Evolutionary conservation across 768 basidiomycete genomes (phyloP).

Genomic region (Leucosporidium creatinivorum): DNA sequence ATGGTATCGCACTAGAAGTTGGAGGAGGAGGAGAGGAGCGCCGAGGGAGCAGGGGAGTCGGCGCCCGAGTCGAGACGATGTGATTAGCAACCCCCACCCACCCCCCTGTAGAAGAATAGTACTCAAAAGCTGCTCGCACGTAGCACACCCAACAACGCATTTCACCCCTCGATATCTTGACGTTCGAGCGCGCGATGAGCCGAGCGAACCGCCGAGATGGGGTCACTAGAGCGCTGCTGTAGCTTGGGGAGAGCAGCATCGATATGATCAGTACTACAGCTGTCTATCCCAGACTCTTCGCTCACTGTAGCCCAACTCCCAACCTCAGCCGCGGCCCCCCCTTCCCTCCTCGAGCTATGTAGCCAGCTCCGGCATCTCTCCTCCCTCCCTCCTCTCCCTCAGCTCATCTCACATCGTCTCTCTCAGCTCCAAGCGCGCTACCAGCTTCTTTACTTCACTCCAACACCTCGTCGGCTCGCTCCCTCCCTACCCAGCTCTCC

Average conservation of each 20-base stretch:
- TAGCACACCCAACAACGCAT: not conserved
- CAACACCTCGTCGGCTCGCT: too few relatives aligned
- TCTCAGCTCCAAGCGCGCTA: too few relatives aligned
- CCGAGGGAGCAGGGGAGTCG: too few relatives aligned
- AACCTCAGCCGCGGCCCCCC: not conserved
- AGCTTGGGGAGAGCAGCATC: not conserved
- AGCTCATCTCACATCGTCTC: not conserved
- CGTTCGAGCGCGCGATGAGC: too few relatives aligned
- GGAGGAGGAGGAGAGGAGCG: too few relatives aligned
- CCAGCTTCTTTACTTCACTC: too few relatives aligned
- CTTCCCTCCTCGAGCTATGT: not conserved
- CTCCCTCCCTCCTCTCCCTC: too few relatives aligned
- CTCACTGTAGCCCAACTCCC: not conserved
- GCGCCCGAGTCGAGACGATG: too few relatives aligned
- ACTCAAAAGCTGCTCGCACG: not conserved
- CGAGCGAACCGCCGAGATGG: not conserved
- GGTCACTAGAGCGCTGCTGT: not conserved
- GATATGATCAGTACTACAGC: not conserved
- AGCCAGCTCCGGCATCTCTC: too few relatives aligned
- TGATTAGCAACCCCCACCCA: too few relatives aligned
- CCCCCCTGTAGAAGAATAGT: not conserved
- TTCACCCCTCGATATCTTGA: too few relatives aligned
- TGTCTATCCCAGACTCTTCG: not conserved
- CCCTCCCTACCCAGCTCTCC: not conserved
- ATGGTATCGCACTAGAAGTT: not conserved